Evolutionary conservation across 1,139 yeast species (phyloP).

Genomic region (Diutina ranongensis): DNA sequence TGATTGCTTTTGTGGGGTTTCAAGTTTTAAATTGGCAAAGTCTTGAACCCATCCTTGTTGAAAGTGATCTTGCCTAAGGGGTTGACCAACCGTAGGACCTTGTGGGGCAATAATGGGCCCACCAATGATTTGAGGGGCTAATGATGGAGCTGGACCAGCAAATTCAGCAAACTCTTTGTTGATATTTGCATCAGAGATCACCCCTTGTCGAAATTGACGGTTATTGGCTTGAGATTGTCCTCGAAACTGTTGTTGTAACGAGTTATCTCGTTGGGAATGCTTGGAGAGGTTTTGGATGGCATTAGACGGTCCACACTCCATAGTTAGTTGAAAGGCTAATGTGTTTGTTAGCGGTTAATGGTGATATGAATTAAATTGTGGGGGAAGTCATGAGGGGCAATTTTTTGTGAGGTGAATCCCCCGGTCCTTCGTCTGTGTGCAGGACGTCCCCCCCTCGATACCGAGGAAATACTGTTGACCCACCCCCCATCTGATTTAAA

Average conservation of each 20-base stretch:
- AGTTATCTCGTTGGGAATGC: conserved; percentile 3
- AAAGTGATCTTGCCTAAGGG: too few relatives aligned
- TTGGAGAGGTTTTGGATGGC: conserved; percentile 3
- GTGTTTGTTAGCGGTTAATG: too few relatives aligned
- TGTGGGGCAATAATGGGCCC: background rate
- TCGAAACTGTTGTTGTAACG: background rate
- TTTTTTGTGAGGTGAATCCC: too few relatives aligned
- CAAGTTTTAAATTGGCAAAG: background rate
- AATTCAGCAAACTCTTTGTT: conserved; percentile 6
- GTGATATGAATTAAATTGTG: too few relatives aligned
- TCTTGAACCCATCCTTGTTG: conserved; percentile 4
- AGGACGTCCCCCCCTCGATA: too few relatives aligned
- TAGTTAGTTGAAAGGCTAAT: background rate
- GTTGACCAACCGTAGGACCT: background rate
- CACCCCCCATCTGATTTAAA: too few relatives aligned
- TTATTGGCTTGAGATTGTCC: background rate
- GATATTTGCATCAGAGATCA: background rate
- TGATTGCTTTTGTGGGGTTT: background rate
- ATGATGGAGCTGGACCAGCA: background rate
- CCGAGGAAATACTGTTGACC: too few relatives aligned
- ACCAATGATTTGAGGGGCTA: background rate
- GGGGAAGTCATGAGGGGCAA: too few relatives aligned
- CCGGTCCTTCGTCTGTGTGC: too few relatives aligned
- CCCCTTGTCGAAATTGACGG: conserved; percentile 3
- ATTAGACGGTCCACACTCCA: conserved; percentile 3